Base-by-base conservation (phyloP, 2,329 filamentous ascomycete species). In the Botrytis deweyae region DNA sequence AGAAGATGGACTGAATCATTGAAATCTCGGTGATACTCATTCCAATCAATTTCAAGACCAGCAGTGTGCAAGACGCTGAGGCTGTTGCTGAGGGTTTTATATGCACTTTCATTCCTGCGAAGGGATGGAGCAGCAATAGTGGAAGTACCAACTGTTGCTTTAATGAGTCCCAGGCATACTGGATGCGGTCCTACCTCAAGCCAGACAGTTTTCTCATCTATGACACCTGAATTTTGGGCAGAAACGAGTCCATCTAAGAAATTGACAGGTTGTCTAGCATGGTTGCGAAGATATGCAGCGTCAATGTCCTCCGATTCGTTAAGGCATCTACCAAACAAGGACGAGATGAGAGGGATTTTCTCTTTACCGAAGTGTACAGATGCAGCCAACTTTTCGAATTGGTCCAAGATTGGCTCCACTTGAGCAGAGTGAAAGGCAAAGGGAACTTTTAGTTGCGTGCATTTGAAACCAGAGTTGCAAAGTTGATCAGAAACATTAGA, bases 171-270 rank as follows among this genome's bases (percentile, higher is more conserved):
- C 63, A 87, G 86, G 81, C 89, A 92, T 22, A 93, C 88, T 0
- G 91, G 91, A 78, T 93, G 90, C 55, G 92, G 91, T n/a, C 92
- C 92, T 76, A 94, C 83, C 81, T 94, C 92, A 73, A 94, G 84
- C 88, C 89, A 93, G 44, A 90, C 86, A 3, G 90, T 92, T 82
- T 90, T 89, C 22, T 90, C 88, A 74, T 90, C 87, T 65, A 92
- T 88, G n/a, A 86, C 82, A 74, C 86, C 87, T n/a, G 86, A 84
- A 68, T 87, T 84, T 79, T 89, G 86, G 10, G 88, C 90, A 36
- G 84, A 85, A n/a, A 88, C 83, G 1, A 93, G 83, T 14, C 85
- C 85, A n/a, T 88, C 83, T 1, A 93, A 83, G 20, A 89, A 90
- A 71, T 86, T 87, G 77, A 93, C 91, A 6, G 91, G 84, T 80